Evolutionary conservation across 495 filamentous ascomycete genomes (phyloP), one percentile per base, ranked within the genome.

Genomic region (Penicillium cataractarum): DNA sequence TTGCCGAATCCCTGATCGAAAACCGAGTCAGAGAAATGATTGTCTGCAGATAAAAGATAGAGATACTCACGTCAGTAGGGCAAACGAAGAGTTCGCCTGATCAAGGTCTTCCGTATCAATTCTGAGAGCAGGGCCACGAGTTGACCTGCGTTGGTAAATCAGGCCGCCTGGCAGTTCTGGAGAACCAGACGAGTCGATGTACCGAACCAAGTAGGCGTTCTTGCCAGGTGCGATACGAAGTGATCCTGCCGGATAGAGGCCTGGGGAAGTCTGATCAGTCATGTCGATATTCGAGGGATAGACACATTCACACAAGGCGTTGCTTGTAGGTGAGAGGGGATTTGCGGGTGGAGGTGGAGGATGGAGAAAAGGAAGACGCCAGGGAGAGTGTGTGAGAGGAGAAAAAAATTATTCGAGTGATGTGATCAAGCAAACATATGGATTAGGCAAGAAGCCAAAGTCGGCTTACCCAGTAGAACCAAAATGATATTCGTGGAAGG

Each of bases 211-310:
- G 15, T 27, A 27, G 9, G 24, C 46, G 6, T n/a, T 29, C 15
- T 10, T 17, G 24, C 46, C 15, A 13, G 46, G 46, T 15, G 46
- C 27, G 13, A 49, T 27, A 6, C 22, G 46, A 27, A 49, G 46
- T 6, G 46, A 49, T 27, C 13, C 46, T 27, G 22, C 46, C 3
- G 29, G 51, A 54, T 29, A 54, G 7, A 6, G 21, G 8, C 21
- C 51, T 54, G 51, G 24, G 51, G 32, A n/a, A 50, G 17, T 29
- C 49, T 52, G 31, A 54, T 54, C 51, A 54, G 51, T 37, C 51
- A 54, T 54, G 7, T 10, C 15, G 31, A 33, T 12, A 24, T 22
- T 54, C 24, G 21, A 22, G 35, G n/a, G 31, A 22, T 35, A 54
- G 19, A n/a, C 44, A 24, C 44, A 48, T 48, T 48, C 24, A 26